A percentile compares a stretch with the other conserved stretches of the same genome.
These are phyloP conservation scores for Cutaneotrichosporon daszewskae DNA, from an alignment of 1,284 basidiomycete genomes.

Conservation along the genomic window DNA sequence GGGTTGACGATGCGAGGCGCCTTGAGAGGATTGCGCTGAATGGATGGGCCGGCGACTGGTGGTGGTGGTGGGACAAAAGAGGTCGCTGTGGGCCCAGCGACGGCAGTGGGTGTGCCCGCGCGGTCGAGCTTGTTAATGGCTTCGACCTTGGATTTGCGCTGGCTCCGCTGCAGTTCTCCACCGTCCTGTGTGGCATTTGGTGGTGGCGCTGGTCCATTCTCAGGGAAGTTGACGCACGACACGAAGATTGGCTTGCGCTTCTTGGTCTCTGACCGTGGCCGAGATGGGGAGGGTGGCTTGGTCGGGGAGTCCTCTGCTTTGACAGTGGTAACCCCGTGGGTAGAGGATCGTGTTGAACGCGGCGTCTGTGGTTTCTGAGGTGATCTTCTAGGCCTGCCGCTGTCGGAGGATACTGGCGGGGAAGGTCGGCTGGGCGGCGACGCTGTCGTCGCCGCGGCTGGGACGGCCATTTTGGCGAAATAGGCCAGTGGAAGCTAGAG, in stretches of 20 bases:
- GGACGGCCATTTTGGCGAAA: no score
- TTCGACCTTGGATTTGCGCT: constrained; percentile 39
- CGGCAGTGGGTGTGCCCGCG: constrained; percentile 23
- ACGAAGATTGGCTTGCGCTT: constrained; percentile 32
- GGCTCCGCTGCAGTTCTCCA: constrained; percentile 28
- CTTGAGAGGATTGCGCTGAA: constrained; percentile 32
- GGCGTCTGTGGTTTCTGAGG: constrained; percentile 15
- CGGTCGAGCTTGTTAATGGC: constrained; percentile 39
- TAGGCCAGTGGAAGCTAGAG: no score
- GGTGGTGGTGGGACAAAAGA: constrained; percentile 33
- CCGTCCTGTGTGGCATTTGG: constrained; percentile 13
- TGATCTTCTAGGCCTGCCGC: constrained; percentile 9
- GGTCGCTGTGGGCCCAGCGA: constrained; percentile 26
- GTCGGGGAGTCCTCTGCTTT: no score
- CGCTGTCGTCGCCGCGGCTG: no score
- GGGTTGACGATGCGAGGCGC: constrained; percentile 29
- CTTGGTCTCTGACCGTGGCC: constrained; percentile 5
- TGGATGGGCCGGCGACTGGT: constrained; percentile 12
- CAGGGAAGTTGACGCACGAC: constrained; percentile 32
- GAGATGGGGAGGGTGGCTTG: background rate
- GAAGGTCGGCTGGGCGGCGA: constrained; percentile 9
- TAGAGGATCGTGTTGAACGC: constrained; percentile 11
- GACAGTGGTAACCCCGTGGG: background rate
- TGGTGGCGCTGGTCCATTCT: constrained; percentile 18
- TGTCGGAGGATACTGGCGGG: constrained; percentile 3